phyloP scores from a whole-genome alignment of 495 filamentous ascomycete species.

The Hypoxylon lienhwacheense region DNA sequence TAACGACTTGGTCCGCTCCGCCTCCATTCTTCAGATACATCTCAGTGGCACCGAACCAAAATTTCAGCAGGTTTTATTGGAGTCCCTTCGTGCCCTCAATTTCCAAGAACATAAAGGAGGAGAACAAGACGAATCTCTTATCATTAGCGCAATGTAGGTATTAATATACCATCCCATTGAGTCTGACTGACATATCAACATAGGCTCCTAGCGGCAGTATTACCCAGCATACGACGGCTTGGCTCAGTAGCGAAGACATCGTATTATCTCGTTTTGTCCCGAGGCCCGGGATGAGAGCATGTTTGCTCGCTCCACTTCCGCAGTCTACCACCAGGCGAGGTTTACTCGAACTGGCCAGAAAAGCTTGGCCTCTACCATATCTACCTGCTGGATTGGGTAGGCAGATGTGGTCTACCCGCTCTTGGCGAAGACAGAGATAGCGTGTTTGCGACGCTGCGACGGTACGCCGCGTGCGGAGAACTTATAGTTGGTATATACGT shows the following conservation, averaged over 20 bases:
- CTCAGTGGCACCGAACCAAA: not conserved
- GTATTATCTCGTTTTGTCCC: constrained; percentile 4
- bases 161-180: constrained; percentile 10
- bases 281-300: not conserved
- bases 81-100: constrained; percentile 5
- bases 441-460: not conserved
- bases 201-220: constrained; percentile 11
- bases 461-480: constrained; percentile 20
- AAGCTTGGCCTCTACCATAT: constrained; percentile 5
- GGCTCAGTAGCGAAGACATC: constrained; percentile 11
- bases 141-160: constrained; percentile 5
- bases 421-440: constrained; percentile 30
- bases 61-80: not conserved
- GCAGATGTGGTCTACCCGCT: constrained; percentile 2
- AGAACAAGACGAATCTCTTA: not conserved
- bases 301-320: not conserved
- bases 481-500: constrained; percentile 1
- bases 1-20: constrained; percentile 23
- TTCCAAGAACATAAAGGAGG: constrained; percentile 11
- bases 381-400: constrained; percentile 33
- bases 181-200: not conserved
- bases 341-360: constrained; percentile 9
- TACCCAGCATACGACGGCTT: constrained; percentile 19
- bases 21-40: constrained; percentile 22
- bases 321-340: constrained; percentile 3